These are phyloP conservation scores for Citrullus amarus DNA, from an alignment of 306 rosid species.

Conservation along the genomic window DNA sequence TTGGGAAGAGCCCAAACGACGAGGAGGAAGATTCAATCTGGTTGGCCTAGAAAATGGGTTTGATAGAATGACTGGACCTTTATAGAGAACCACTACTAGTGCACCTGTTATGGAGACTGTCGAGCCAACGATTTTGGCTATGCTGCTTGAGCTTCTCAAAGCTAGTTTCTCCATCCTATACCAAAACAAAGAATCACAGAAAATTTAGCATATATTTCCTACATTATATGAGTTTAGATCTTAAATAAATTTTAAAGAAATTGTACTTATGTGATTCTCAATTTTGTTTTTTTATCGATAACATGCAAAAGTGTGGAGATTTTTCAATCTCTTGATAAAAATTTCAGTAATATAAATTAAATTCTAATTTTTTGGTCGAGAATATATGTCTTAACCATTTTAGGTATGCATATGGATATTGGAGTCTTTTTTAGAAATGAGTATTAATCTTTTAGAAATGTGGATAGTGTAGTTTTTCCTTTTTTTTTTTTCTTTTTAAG, in stretches of 20 bases:
- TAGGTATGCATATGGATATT: too few species aligned
- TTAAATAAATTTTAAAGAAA: not conserved
- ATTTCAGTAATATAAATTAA: too few species aligned
- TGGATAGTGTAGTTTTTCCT: too few species aligned
- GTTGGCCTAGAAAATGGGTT: not conserved
- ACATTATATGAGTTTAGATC: not conserved
- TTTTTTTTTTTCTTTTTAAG: too few species aligned
- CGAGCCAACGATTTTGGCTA: conserved; percentile 39
- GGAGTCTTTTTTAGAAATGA: too few species aligned
- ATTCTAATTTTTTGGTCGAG: too few species aligned
- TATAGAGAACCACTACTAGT: conserved; percentile 32
- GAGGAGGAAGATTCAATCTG: not conserved
- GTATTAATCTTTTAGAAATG: too few species aligned
- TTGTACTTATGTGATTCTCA: not conserved
- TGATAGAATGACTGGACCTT: conserved; percentile 25
- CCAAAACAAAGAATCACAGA: not conserved
- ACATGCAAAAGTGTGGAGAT: too few species aligned
- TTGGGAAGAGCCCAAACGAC: conserved; percentile 9
- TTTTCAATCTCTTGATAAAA: too few species aligned
- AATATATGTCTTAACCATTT: too few species aligned
- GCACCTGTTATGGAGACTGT: conserved; percentile 41
- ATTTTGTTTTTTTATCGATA: too few species aligned
- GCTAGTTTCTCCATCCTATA: conserved; percentile 42
- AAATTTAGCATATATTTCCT: not conserved
- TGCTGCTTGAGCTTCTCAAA: conserved; percentile 30